phyloP scores from a whole-genome alignment of 345 rosid species.

The Triadica sebifera region DNA sequence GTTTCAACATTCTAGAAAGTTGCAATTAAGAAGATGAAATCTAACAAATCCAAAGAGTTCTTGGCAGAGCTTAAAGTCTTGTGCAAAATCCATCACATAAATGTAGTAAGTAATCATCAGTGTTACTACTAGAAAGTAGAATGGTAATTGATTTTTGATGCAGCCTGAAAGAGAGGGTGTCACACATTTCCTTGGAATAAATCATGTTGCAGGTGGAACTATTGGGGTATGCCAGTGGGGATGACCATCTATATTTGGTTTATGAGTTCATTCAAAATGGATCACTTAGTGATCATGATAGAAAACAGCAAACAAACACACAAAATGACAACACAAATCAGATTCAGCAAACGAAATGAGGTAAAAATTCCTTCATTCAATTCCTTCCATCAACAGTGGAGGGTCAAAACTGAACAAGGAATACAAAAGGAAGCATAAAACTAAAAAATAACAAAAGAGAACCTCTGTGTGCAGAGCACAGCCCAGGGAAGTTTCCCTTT shows the following conservation, averaged over 20 bases:
- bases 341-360: too few species aligned
- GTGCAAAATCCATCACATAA: slow-evolving; percentile 65
- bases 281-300: slow-evolving; percentile 52
- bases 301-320: too few species aligned
- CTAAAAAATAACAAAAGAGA: too few species aligned
- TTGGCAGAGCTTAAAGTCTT: slow-evolving; percentile 67
- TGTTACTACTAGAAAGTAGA: neutral
- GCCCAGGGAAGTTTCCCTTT: too few species aligned
- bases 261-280: slow-evolving; percentile 56
- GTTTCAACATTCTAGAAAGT: slow-evolving; percentile 43
- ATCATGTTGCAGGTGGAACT: slow-evolving; percentile 50
- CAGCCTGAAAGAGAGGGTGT: neutral
- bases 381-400: too few species aligned
- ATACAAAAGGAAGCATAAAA: too few species aligned
- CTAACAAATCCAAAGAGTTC: slow-evolving; percentile 65
- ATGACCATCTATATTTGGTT: slow-evolving; percentile 64
- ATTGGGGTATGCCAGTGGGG: slow-evolving; percentile 58
- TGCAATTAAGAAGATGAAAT: slow-evolving; percentile 70
- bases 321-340: too few species aligned
- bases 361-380: too few species aligned
- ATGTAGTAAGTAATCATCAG: slow-evolving; percentile 44
- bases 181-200: neutral
- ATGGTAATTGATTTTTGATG: neutral
- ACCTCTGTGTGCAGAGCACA: too few species aligned
- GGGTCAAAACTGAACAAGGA: too few species aligned